These are phyloP conservation scores for Hemileia vastatrix DNA, from an alignment of 1,284 basidiomycete species.

Conservation along the genomic window DNA sequence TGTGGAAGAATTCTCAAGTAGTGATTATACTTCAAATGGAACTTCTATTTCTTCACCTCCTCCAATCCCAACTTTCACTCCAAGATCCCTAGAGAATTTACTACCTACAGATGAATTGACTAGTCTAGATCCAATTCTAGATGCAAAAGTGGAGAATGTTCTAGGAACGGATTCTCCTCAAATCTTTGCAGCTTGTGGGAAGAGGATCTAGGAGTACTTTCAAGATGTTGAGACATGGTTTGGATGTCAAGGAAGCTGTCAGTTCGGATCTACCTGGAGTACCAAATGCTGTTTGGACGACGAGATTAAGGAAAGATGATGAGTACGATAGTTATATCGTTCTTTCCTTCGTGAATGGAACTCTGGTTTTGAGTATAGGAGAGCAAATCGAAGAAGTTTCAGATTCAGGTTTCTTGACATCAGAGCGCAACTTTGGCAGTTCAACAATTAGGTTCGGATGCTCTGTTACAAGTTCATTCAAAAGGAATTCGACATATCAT, in stretches of 20 bases:
- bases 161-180: conserved; percentile 37
- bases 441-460: conserved; percentile 40
- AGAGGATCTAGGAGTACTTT: conserved; percentile 38
- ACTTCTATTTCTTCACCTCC: conserved; percentile 25
- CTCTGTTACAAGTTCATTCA: conserved; percentile 41
- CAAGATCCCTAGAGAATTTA: conserved; percentile 38
- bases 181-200: conserved; percentile 39
- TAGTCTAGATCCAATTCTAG: conserved; percentile 39
- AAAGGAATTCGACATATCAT: conserved; percentile 41
- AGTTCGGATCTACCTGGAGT: conserved; percentile 43
- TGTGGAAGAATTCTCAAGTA: conserved; percentile 35
- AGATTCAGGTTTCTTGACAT: conserved; percentile 39
- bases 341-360: conserved; percentile 43
- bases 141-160: conserved; percentile 37
- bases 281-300: conserved; percentile 41
- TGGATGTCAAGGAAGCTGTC: conserved; percentile 41
- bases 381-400: conserved; percentile 44
- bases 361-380: conserved; percentile 41
- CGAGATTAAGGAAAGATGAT: conserved; percentile 34
- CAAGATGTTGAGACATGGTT: conserved; percentile 40
- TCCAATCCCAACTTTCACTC: conserved; percentile 35
- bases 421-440: conserved; percentile 38
- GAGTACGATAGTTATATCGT: conserved; percentile 42
- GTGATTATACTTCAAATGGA: conserved; percentile 32
- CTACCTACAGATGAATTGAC: conserved; percentile 36